phyloP scores from a whole-genome alignment of 2,329 filamentous ascomycete species.

The Aspergillus bombycis region DNA sequence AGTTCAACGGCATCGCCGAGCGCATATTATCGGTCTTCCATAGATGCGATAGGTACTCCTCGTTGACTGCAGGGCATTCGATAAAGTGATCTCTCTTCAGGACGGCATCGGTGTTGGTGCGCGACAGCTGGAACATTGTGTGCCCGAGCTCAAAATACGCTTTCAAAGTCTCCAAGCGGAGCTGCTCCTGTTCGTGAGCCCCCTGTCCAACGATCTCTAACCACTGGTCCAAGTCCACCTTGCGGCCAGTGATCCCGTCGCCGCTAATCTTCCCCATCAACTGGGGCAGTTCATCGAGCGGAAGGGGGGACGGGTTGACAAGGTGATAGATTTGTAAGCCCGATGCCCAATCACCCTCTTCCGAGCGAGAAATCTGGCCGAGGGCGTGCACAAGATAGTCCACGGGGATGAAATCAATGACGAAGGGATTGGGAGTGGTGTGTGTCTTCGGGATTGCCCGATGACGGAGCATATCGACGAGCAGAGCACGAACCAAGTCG shows the following conservation, averaged over 20 bases:
- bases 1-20: no score
- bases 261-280: neutral
- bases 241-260: no score
- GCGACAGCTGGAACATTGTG: neutral
- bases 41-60: no score
- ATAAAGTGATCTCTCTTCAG: neutral
- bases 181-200: neutral
- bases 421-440: neutral
- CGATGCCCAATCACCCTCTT: neutral
- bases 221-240: neutral
- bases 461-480: constrained; percentile 2
- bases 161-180: neutral
- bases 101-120: neutral
- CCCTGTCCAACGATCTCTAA: neutral
- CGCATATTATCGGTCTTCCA: no score
- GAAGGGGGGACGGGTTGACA: neutral
- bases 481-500: constrained; percentile 4
- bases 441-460: neutral
- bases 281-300: neutral
- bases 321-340: neutral
- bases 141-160: neutral
- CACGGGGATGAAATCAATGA: constrained; percentile 7
- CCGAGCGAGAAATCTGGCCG: neutral
- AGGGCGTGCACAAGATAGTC: neutral
- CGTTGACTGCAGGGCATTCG: no score